Conservation (phyloP, 2,329 filamentous ascomycete genomes). For the Hyphodiscus sp. region DNA sequence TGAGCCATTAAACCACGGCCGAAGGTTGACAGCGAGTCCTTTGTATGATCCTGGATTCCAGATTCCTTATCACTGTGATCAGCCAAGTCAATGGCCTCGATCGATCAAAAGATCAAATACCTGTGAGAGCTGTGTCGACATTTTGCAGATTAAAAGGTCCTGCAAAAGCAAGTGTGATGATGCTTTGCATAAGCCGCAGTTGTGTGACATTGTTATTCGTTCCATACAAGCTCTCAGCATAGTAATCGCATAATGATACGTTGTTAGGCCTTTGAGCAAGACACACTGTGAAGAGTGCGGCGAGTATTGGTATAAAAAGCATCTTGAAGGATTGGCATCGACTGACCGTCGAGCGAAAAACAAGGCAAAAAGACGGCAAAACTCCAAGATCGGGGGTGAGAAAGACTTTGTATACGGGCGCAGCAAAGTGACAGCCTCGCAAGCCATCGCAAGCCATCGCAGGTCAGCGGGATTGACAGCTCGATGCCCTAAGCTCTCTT, state of each 20-base stretch:
- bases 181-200: slow-evolving; percentile 25
- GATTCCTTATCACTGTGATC: slow-evolving; percentile 11
- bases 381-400: background rate
- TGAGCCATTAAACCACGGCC: slow-evolving; percentile 30
- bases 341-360: background rate
- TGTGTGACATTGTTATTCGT: slow-evolving; percentile 24
- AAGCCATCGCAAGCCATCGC: background rate
- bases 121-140: slow-evolving; percentile 21
- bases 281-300: slow-evolving; percentile 1
- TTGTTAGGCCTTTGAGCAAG: slow-evolving; percentile 22
- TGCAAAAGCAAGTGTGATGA: slow-evolving; percentile 28
- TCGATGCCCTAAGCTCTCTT: background rate
- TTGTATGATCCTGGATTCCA: slow-evolving; percentile 25
- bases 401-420: background rate
- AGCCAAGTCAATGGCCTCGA: background rate
- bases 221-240: slow-evolving; percentile 23
- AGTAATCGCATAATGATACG: slow-evolving; percentile 30
- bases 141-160: slow-evolving; percentile 18
- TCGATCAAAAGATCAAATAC: background rate
- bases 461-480: background rate
- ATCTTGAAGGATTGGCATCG: background rate
- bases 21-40: slow-evolving; percentile 20
- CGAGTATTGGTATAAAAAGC: background rate
- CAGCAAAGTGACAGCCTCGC: background rate
- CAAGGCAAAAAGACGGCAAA: background rate